Percentiles rank a stretch among this genome's conserved stretches.
phyloP scores from a whole-genome alignment of 2,329 filamentous ascomycete species.

The Colletotrichum caudatum region DNA sequence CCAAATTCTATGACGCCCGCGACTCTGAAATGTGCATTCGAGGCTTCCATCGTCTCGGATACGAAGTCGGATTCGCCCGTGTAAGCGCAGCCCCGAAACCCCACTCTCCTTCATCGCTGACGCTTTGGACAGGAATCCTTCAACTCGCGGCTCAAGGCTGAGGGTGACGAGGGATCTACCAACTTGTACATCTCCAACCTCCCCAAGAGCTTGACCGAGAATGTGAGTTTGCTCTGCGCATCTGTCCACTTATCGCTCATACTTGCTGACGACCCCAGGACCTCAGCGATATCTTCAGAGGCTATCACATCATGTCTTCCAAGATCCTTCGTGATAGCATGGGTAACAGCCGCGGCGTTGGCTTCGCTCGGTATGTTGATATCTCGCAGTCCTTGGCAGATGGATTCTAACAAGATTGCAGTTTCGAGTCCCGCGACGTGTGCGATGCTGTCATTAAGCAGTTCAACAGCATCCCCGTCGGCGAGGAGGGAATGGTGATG shows the following conservation, averaged over 20 bases:
- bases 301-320: slow-evolving; percentile 88
- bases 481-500: slow-evolving; percentile 83
- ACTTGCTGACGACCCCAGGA: slow-evolving; percentile 61
- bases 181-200: slow-evolving; percentile 99
- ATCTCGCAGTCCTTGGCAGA: slow-evolving; percentile 16
- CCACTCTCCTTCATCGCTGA: slow-evolving; percentile 44
- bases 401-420: slow-evolving; percentile 55
- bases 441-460: slow-evolving; percentile 90
- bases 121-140: slow-evolving; percentile 83
- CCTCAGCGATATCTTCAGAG: slow-evolving; percentile 81
- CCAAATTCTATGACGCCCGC: slow-evolving; percentile 89
- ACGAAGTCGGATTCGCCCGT: slow-evolving; percentile 96
- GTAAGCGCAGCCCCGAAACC: slow-evolving; percentile 61
- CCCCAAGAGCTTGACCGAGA: slow-evolving; percentile 90
- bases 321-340: slow-evolving; percentile 93
- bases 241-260: background rate
- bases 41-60: slow-evolving; percentile 92
- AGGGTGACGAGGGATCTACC: slow-evolving; percentile 89
- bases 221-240: slow-evolving; percentile 66
- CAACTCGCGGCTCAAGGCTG: slow-evolving; percentile 96
- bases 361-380: slow-evolving; percentile 85
- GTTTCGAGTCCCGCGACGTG: slow-evolving; percentile 88
- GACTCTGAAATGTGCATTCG: slow-evolving; percentile 97
- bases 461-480: slow-evolving; percentile 84
- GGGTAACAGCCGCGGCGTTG: slow-evolving; percentile 95